phyloP scores from a whole-genome alignment of 306 rosid genomes.

The Castanopsis chinensis region DNA sequence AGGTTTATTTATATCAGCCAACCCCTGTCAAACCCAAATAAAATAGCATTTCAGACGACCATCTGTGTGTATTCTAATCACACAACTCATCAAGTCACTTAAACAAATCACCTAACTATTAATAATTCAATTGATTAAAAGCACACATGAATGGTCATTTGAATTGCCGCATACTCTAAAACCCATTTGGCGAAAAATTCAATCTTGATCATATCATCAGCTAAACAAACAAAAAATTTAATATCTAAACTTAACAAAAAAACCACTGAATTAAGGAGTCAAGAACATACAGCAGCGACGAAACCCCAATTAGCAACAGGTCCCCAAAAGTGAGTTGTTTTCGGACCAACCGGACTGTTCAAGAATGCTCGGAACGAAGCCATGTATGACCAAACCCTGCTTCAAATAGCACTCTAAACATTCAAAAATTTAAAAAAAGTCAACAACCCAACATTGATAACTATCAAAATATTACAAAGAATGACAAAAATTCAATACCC shows the following conservation, averaged over 20 bases:
- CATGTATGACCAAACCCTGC: constrained; percentile 26
- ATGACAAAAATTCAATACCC: background rate
- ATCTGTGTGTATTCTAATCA: too few relatives aligned
- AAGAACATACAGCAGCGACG: constrained; percentile 80
- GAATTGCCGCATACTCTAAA: too few relatives aligned
- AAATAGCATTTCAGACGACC: background rate
- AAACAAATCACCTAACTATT: too few relatives aligned
- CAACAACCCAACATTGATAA: background rate
- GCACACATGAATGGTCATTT: too few relatives aligned
- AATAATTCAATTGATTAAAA: too few relatives aligned
- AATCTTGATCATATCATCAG: background rate
- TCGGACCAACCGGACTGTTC: constrained; percentile 94
- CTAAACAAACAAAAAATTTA: background rate
- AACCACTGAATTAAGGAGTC: constrained; percentile 1
- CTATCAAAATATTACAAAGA: background rate
- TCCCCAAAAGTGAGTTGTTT: constrained; percentile 98
- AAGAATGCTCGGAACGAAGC: constrained; percentile 79
- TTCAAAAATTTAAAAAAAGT: background rate
- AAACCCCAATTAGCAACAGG: constrained; percentile 98
- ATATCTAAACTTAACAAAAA: background rate
- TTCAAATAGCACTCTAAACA: background rate
- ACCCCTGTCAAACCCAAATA: constrained; percentile 46
- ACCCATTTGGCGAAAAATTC: too few relatives aligned
- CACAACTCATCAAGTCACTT: too few relatives aligned
- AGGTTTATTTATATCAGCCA: constrained; percentile 87